Base-by-base conservation (phyloP, 306 rosid species). In the Ormosia emarginata region DNA sequence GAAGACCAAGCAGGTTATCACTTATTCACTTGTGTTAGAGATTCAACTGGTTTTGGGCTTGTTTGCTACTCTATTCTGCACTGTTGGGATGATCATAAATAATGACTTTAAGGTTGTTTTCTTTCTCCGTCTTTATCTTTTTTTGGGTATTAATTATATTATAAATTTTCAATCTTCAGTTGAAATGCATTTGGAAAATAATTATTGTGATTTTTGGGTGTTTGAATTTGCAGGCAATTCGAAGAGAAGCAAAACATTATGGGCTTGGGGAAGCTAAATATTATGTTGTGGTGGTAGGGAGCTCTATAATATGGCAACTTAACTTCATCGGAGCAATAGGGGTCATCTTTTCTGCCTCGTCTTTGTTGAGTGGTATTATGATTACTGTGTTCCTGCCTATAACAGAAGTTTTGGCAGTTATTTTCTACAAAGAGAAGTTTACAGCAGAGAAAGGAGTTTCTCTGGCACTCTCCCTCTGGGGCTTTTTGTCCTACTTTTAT, bases 241-340 rank as follows among this genome's bases (percentile, higher is more conserved):
- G 17, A 49, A 49, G 55, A 13, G 55, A 49, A 49, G 55, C 55
- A 4, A 49, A 15, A 49, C 7, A 89, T 91, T 91, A 15, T 70
- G 89, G 49, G 91, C 89, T 86, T 0, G 91, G 91, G 14, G 85
- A 83, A 47, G 71, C 88, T 0, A 84, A 34, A 18, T 91, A 89
- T 72, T 91, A 89, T 30, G 74, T 88, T 10, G 70, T 89, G 71
- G 41, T 91, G 7, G 89, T 69, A 14, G 39, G 7, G 14, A 85
- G 79, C 39, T 86, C 87, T 17, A 47, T 91, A 13, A 24, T 88
- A 2, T 91, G 90, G 90, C 93, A 91, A 47, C 10, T 13, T 9
- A 86, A 84, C 81, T 91, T 89, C 82, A 1, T 91, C 40, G 95
- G 93, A 36, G 83, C 87, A 1, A 57, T 89, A 2, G 95, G 93